Evolutionary conservation across 2,329 filamentous ascomycete genomes (phyloP), one percentile per base, ranked within the genome.

Genomic region (Sclerotinia glacialis): DNA sequence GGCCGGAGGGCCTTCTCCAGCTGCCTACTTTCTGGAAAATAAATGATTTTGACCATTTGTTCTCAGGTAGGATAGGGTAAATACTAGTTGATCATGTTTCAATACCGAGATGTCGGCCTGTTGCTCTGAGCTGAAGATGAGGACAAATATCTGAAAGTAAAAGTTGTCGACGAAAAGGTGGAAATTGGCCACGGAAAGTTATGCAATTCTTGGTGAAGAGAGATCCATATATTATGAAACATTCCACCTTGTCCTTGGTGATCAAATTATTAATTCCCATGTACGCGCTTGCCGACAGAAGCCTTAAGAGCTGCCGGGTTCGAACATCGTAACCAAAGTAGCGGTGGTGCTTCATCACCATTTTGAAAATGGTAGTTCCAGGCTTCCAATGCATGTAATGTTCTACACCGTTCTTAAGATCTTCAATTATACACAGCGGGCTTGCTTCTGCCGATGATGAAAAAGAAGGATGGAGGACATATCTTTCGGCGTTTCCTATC

Each of bases 321-420:
- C 8, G 47, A 18, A 23, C 47, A 28, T 50, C 47, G 23, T 50
- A 14, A 28, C 47, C 23, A 26, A 50, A 50, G 26, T 14, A 7
- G 14, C 47, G 23, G 47, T 28, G 7, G 47, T 16, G 14, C 16
- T 50, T 50, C 4, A 16, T 26, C 26, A n/a, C 47, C 47, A 28
- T 50, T 16, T 9, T 50, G 23, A 3, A 50, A 50, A 50, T 50
- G 9, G 23, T 50, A 14, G 11, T 7, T 2, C 47, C 47, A 28
- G 18, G 26, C 14, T 50, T 50, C 47, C 26, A 14, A 23, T 50
- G 14, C 2, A 4, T 18, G 28, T 50, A 50, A 0, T 16, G 1
- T 7, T 18, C 14, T 12, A 28, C 5, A 5, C 8, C 2, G 12
- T 3, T n/a, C 12, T 1, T 3, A 8, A 26, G 0, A 26, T 50